Base-by-base conservation (phyloP, 345 rosid genomes). In the Moringa oleifera region DNA sequence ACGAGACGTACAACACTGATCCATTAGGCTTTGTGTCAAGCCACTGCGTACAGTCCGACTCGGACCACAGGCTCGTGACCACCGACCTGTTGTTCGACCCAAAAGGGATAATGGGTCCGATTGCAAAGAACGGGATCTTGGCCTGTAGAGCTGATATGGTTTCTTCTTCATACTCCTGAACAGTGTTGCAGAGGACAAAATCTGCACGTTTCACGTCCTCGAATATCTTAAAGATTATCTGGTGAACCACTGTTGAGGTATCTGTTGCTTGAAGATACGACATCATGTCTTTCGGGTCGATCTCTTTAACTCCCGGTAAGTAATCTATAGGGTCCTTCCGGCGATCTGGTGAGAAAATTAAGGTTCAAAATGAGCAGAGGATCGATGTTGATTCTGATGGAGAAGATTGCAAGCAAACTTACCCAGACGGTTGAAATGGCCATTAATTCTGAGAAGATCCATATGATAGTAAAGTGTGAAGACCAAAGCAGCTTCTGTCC, bases 401-500 rank as follows among this genome's bases (percentile, higher is more conserved):
- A n/a, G n/a, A n/a, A n/a, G n/a, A n/a, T n/a, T n/a, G n/a, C 59
- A 50, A 59, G 16, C 24, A 16, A 62, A 45, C 56, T 10, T 79
- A 90, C 97, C 93, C 66, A 61, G 66, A 51, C 69, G 57, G 73
- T 71, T 87, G 77, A 81, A 88, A 68, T 91, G 98, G 22, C 91
- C 85, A 79, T 86, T 75, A 17, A 13, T 49, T 63, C 81, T 73
- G 10, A 91, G 85, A 23, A 86, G 87, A 72, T 91, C 87, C 82
- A 85, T 28, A 64, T 88, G 96, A 49, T 86, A 78, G 62, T 88
- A 88, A 7, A 88, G 73, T 20, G 81, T 66, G 9, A 86, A 76
- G 18, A 86, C 96, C 58, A 86, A 57, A 65, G 96, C 96, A 54
- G 96, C 80, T 70, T 91, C 90, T 1, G 94, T 88, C 96, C 97